phyloP scores from a whole-genome alignment of 1,284 basidiomycete species.

The Irpex rosettiformis region DNA sequence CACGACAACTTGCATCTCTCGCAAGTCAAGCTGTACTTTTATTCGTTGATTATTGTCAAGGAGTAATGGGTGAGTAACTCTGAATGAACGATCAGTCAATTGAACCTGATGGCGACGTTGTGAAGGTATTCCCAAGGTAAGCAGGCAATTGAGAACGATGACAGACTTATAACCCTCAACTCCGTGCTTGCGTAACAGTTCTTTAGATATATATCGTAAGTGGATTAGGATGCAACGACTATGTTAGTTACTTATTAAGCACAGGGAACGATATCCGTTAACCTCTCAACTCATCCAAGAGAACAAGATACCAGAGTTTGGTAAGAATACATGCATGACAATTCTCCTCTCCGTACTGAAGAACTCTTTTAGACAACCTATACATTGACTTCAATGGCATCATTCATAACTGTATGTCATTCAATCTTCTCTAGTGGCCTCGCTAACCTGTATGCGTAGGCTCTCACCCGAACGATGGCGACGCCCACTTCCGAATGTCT shows the following conservation, averaged over 20 bases:
- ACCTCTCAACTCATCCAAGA: conserved; percentile 97
- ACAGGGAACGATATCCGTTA: conserved; percentile 93
- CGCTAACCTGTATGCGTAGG: conserved; percentile 37
- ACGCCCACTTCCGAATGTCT: conserved; percentile 92
- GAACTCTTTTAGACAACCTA: conserved; percentile 62
- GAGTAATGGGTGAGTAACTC: conserved; percentile 18
- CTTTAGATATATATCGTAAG: conserved; percentile 83
- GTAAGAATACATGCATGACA: conserved; percentile 34
- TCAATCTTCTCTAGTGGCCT: background rate
- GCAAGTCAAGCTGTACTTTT: background rate
- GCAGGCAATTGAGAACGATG: background rate
- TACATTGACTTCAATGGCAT: conserved; percentile 99
- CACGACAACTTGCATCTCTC: background rate
- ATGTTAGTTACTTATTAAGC: conserved; percentile 11
- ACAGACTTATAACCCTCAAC: background rate
- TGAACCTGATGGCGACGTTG: background rate
- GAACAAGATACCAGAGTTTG: conserved; percentile 96
- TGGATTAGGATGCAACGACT: conserved; percentile 12
- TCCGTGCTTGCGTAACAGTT: conserved; percentile 43
- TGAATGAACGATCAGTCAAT: background rate
- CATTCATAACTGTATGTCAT: conserved; percentile 86
- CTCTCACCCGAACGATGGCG: conserved; percentile 91
- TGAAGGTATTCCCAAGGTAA: conserved; percentile 27
- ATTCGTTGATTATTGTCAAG: background rate
- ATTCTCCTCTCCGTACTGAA: conserved; percentile 11